Evolutionary conservation across 805 yeast species (phyloP), one percentile per base, ranked within the genome.

Genomic region (Cyberlindnera petersonii): DNA sequence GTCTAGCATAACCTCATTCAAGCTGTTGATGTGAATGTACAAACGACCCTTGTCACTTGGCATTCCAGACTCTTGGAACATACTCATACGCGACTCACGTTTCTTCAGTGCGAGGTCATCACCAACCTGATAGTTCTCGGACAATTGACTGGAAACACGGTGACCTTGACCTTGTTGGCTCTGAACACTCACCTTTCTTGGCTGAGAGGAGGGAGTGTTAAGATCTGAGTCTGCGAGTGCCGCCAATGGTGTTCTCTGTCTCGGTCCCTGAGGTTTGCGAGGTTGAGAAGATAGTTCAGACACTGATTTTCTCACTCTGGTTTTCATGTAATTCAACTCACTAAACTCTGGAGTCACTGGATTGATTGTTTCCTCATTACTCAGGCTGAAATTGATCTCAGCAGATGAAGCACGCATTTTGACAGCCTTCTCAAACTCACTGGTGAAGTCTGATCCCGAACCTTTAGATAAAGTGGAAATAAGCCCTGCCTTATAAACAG

Each of bases 1-100:
- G 1, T 79, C 75, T 39, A 78, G 54, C 4, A 53, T 50, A 21
- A 77, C 55, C 26, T 65, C 68, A 45, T 69, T 68, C 38, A 78
- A 52, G 2, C 74, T 73, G 38, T 74, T 65, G 36, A 75, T 59
- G 41, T 74, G 76, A 13, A 68, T 58, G 43, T 65, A 68, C 18
- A 68, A 44, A 26, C 70, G 59, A 11, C 72, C 72, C 29, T 60
- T 57, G 18, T 75, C 76, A 26, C 65, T 52, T 3, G 26, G 20
- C 17, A 10, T 9, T 7, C 18, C 24, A 9, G n/a, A n/a, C n/a
- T 26, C 29, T 4, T 32, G 32, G 31, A 15, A 33, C 33, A 40
- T 31, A 20, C 31, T 43, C 33, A 29, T 24, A 7, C 40, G 33
- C 7, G 44, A 40, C 17, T 38, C 40, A 27, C 47, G 47, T n/a